Base-by-base conservation (phyloP, 164 flowering plant species). In the Aristolochia fimbriata region DNA sequence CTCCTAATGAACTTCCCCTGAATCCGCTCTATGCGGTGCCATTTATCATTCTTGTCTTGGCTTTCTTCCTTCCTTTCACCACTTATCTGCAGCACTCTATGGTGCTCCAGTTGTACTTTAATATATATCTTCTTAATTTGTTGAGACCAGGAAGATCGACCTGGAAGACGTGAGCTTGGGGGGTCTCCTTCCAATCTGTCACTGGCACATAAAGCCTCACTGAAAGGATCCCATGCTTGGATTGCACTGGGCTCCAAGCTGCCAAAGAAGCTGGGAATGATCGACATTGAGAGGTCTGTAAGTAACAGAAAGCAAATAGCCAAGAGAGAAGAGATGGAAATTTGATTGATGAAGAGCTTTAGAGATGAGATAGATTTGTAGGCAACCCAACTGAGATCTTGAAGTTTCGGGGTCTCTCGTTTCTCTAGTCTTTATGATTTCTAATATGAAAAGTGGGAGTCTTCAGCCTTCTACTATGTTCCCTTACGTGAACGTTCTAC, bases 161-260 rank as follows among this genome's bases (percentile, higher is more conserved):
- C 52, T 65, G 67, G 70, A 74, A 77, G 30, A 74, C 46, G 22
- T 77, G 76, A 1, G 73, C 74, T 21, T 74, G 65, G 6, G 73
- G 67, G 22, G 77, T 76, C 41, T 76, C 77, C 63, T 65, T 73
- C 80, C 77, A 76, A 19, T 76, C 77, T 11, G 72, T 64, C 2
- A 53, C 49, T 3, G 71, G 43, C 43, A 37, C 9, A 37, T 37
- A 37, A n/a, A 37, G 43, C 43, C 7, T 37, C 43, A 19, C 23
- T 25, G 17, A 58, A 41, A 22, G 50, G 60, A 41, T 58, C 49
- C 49, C 51, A 59, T 14, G 48, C 13, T 19, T 41, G 20, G 20
- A 47, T 10, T 15, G 47, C 4, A 15, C 12, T 31, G 47, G 59
- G 59, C n/a, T 57, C 59, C 1, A 49, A 20, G 52, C 52, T 49